Evolutionary conservation across 2,329 filamentous ascomycete genomes (phyloP).

Genomic region (Cryphonectria naterciae): DNA sequence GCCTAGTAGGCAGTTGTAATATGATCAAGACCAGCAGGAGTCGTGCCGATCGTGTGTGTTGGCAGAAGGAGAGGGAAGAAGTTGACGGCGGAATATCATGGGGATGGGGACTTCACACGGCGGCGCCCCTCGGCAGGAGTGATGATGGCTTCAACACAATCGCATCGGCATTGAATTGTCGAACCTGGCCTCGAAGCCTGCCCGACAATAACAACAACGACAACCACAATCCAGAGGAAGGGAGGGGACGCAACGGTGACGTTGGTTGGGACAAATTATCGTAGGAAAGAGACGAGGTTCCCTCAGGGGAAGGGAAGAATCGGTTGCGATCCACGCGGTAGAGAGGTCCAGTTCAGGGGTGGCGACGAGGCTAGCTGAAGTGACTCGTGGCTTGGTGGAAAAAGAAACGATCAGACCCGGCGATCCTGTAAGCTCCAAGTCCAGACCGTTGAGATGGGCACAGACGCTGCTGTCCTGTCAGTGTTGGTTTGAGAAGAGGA

Average conservation of each 20-base stretch:
- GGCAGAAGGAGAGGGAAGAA: conserved; percentile 10
- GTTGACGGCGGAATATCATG: conserved; percentile 21
- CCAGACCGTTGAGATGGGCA: conserved; percentile 21
- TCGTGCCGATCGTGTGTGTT: conserved; percentile 7
- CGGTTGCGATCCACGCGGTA: background rate
- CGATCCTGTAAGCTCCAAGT: conserved; percentile 2
- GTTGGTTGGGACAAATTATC: background rate
- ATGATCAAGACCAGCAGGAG: conserved; percentile 11
- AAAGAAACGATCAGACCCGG: conserved; percentile 4
- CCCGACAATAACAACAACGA: background rate
- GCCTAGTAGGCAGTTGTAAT: conserved; percentile 15
- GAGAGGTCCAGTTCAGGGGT: conserved; percentile 7
- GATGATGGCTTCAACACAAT: conserved; percentile 9
- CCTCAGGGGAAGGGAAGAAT: background rate
- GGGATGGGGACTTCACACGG: background rate
- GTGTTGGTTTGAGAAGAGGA: background rate
- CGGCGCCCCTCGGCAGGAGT: conserved; percentile 17
- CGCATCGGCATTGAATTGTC: conserved; percentile 10
- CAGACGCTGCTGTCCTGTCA: conserved; percentile 15
- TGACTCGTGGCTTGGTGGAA: conserved; percentile 2
- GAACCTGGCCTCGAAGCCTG: conserved; percentile 5
- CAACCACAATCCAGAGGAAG: background rate
- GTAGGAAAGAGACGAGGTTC: background rate
- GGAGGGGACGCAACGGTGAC: conserved; percentile 4
- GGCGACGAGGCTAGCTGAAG: conserved; percentile 10